Base-by-base conservation (phyloP, 306 rosid genomes). In the Prunus mira region DNA sequence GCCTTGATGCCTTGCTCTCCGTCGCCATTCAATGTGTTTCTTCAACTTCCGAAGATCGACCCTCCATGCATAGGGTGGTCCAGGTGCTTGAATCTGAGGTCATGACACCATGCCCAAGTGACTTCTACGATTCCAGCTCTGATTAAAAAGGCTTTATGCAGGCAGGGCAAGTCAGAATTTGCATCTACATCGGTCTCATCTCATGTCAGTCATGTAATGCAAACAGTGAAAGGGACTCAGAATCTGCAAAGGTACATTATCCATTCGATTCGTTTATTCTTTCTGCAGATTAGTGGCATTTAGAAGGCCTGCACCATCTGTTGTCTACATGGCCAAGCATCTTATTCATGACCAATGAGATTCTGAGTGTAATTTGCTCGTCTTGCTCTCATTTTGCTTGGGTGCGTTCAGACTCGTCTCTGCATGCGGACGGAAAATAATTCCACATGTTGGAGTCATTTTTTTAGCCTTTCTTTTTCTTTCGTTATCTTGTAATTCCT, bases 101-200 rank as follows among this genome's bases (percentile, higher is more conserved):
- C 76, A 86, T 89, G 91, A 91, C 99, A 67, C 99, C 97, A 10
- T 96, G 98, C 91, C 98, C 96, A 63, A 92, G 99, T 71, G 98
- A 96, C 79, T 96, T 91, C 79, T 96, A 88, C 27, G 99, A 91
- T 80, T 87, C 98, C 67, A 88, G 66, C 84, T 89, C 97, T 13
- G 99, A 95, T 14, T 96, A 78, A 84, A 60, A 79, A 67, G 65
- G 38, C 73, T 9, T 71, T 50, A 55, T 45, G 50, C 73, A 60
- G 75, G 61, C 18, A 56, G 32, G 55, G 71, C 67, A 67, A 69
- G 76, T 75, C 27, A 27, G 78, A 71, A 68, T 60, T 58, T 73
- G 81, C 79, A 61, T 77, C 76, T 71, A 50, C 60, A 58, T 85
- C 41, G 52, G 66, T 60, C 80, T 79, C 51, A 52, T 60, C 80